Base-by-base conservation (phyloP, 306 rosid genomes). In the Quercus alba region DNA sequence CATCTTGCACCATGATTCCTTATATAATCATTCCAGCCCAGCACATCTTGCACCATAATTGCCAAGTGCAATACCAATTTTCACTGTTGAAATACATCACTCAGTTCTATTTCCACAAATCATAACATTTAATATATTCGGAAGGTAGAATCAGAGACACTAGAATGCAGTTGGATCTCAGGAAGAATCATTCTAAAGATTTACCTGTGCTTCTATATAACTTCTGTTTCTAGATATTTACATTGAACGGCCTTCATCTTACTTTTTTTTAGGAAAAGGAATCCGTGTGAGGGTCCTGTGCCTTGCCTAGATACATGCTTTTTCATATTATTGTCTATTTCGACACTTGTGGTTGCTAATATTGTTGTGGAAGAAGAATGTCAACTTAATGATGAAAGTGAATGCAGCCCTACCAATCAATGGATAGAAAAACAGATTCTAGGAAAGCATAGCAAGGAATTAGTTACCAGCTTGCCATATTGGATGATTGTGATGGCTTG, bases 321-420 rank as follows among this genome's bases (percentile, higher is more conserved):
- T 83, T 91, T 94, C 89, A 84, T 94, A 90, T 82, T 94, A 55
- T 82, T 94, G 85, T 88, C 95, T 84, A 85, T 91, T 67, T 81
- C 92, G 23, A 88, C 93, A 25, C 95, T 91, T 19, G 88, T 87
- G 1, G 87, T 92, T 14, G 75, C 95, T 61, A 78, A 77, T 66
- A 84, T 94, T 75, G 76, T 92, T 70, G 99, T 92, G 82, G 97
- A 94, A 86, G 97, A 94, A 81, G 97, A 94, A 85, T 85, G 89
- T 74, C 85, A 90, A 80, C 80, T 88, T 83, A 78, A 85, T 78
- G 92, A 92, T 86, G 92, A 87, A 84, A 82, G 77, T 61, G 91
- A 91, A 38, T 66, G 74, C 56, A 77, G 83, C 79, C 85, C 84
- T 77, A 75, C 86, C 81, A 90, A 83, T 77, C 88, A 77, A 81